A percentile compares a stretch with the other conserved stretches of the same genome.
These are phyloP conservation scores for Alternaria gaisen DNA, from an alignment of 2,329 filamentous ascomycete species.

Conservation along the genomic window DNA sequence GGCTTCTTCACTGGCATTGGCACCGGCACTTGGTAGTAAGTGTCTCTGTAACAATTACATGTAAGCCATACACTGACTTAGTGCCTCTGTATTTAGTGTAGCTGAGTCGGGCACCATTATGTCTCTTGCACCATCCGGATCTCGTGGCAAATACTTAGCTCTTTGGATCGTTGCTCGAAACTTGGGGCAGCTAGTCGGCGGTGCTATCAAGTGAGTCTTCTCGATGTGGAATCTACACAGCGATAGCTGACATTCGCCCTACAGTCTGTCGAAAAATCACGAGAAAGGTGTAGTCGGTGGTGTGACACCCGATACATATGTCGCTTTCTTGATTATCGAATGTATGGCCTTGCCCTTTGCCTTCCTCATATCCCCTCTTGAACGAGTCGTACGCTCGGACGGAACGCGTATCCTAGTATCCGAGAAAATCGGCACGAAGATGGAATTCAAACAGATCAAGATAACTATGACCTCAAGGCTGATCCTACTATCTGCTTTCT, in stretches of 20 bases:
- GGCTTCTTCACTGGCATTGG: constrained; percentile 40
- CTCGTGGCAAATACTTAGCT: constrained; percentile 59
- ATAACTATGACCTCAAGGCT: constrained; percentile 51
- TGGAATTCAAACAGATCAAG: constrained; percentile 53
- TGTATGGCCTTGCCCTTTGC: constrained; percentile 58
- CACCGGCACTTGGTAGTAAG: constrained; percentile 55
- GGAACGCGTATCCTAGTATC: constrained; percentile 56
- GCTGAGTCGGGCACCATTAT: constrained; percentile 60
- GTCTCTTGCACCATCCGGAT: constrained; percentile 57
- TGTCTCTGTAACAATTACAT: too few species aligned
- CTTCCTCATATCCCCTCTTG: constrained; percentile 57
- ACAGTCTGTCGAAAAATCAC: constrained; percentile 39
- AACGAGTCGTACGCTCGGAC: constrained; percentile 57
- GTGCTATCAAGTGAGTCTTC: constrained; percentile 50
- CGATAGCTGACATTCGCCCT: not conserved
- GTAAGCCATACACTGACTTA: too few species aligned
- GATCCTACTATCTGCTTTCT: constrained; percentile 52
- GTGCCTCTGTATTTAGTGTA: constrained; percentile 31
- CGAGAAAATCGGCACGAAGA: constrained; percentile 53
- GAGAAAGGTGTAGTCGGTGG: constrained; percentile 45
- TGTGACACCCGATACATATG: constrained; percentile 56
- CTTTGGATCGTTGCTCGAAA: constrained; percentile 60
- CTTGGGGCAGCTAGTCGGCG: constrained; percentile 58
- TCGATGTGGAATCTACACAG: not conserved
- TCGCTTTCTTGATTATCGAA: constrained; percentile 60